Base-by-base conservation (phyloP, 331 rosid species). In the Malus hybrid region DNA sequence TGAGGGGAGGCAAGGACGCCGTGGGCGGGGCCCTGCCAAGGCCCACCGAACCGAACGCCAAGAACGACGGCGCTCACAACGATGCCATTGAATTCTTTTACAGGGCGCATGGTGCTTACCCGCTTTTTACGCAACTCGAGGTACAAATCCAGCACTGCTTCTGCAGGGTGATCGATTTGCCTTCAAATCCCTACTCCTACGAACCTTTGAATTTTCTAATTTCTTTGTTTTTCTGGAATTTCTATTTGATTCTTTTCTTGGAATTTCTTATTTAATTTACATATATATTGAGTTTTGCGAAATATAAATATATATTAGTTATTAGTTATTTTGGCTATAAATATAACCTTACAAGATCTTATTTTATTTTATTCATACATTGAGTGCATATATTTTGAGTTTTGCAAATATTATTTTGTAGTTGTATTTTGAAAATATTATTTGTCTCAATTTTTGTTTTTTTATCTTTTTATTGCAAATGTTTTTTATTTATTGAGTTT, bases 1-100 rank as follows among this genome's bases (percentile, higher is more conserved):
- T 80, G 44, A 55, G 77, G 28, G 98, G 96, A 29, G 98, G 92
- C 3, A 82, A 83, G 66, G 82, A 84, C 3, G 97, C 86, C 0
- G 83, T 91, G 4, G 97, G 98, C 6, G 95, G 86, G 63, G 66
- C 68, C 50, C 82, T 33, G 10, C 70, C 26, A 29, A 77, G 67
- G 44, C 66, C 84, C 20, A 63, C 44, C 6, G 16, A 15, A 58
- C 48, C 14, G 20, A 13, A 73, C 65, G 18, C 36, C 7, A 4
- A 9, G 24, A 19, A 64, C 68, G 29, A 16, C 77, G 83, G 15
- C 3, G 80, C 56, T 6, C 78, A 63, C 14, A 90, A 89, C 80
- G 96, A 91, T 78, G 98, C 98, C 68, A 86, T 93, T 1, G 91
- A 89, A 30, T 77, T 75, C 71, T 93, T 85, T 77, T 82, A 24